Conservation (phyloP, 352 stramenopile genomes). For the Pythium dissimile region DNA sequence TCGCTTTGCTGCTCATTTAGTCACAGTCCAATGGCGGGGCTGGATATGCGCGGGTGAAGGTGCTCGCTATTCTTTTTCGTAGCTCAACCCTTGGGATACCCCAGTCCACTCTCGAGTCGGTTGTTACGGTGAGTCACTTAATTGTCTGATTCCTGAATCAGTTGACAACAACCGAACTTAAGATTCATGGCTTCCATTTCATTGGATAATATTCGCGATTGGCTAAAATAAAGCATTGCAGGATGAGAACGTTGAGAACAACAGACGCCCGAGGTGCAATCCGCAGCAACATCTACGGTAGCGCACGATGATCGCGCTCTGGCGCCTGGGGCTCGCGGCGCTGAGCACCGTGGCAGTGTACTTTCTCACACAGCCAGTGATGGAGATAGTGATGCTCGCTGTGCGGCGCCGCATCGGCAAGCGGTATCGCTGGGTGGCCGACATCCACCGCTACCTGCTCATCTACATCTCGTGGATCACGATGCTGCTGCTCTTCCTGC, state of each 20-base stretch:
- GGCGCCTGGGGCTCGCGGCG: conserved; percentile 50
- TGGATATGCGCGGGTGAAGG: no score
- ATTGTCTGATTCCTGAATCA: not conserved
- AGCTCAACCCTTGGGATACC: no score
- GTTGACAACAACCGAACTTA: not conserved
- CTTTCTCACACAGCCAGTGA: conserved; percentile 44
- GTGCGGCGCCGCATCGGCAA: conserved; percentile 59
- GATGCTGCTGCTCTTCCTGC: conserved; percentile 41
- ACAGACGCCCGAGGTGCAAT: no score
- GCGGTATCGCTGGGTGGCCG: conserved; percentile 67
- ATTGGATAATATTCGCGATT: not conserved
- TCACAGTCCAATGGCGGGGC: no score
- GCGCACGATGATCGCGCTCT: conserved; percentile 37
- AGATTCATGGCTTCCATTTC: not conserved
- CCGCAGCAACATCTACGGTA: no score
- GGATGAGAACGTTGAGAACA: not conserved
- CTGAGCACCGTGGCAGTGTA: conserved; percentile 44
- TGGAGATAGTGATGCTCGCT: conserved; percentile 45
- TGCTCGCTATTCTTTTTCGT: no score
- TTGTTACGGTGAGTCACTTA: no score
- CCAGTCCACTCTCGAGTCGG: no score
- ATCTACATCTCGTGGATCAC: conserved; percentile 72
- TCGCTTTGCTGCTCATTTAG: no score
- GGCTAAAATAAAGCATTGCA: not conserved
- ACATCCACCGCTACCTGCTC: conserved; percentile 79